phyloP scores from a whole-genome alignment of 495 filamentous ascomycete species.

The Penicillium ucsense region DNA sequence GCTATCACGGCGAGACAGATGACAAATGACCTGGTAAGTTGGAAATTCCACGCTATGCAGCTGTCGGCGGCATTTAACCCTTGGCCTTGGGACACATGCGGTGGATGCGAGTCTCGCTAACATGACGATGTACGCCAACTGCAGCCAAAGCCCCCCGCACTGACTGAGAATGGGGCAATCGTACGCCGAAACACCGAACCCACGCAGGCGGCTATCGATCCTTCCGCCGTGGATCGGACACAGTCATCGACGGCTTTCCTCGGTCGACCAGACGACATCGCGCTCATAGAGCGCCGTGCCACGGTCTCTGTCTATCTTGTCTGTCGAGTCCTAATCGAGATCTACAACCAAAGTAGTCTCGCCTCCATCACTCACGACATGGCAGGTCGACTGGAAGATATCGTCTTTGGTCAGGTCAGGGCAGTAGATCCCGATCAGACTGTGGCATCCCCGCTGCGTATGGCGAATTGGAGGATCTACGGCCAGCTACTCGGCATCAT shows the following conservation, averaged over 20 bases:
- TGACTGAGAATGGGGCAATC: conserved; percentile 29
- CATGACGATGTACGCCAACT: neutral
- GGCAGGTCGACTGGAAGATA: conserved; percentile 82
- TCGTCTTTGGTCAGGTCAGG: conserved; percentile 88
- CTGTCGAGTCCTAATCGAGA: conserved; percentile 86
- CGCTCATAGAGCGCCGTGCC: conserved; percentile 74
- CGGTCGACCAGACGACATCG: conserved; percentile 56
- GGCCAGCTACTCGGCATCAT: conserved; percentile 86
- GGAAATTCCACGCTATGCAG: neutral
- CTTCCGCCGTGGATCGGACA: conserved; percentile 16
- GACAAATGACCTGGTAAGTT: conserved; percentile 49
- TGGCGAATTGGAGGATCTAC: conserved; percentile 93
- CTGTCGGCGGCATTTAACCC: no score
- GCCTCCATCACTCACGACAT: conserved; percentile 75
- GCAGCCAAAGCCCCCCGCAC: conserved; percentile 17
- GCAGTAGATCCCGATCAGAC: conserved; percentile 78
- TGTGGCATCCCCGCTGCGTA: conserved; percentile 63
- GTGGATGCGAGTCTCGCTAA: neutral
- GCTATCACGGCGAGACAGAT: conserved; percentile 52
- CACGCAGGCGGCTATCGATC: conserved; percentile 23
- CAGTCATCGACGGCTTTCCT: conserved; percentile 28
- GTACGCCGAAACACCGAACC: conserved; percentile 49
- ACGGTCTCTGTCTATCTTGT: conserved; percentile 91
- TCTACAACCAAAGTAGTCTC: conserved; percentile 80
- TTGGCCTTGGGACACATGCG: neutral